Base-by-base conservation (phyloP, 2,329 filamentous ascomycete species). In the Phialophora chinensis region DNA sequence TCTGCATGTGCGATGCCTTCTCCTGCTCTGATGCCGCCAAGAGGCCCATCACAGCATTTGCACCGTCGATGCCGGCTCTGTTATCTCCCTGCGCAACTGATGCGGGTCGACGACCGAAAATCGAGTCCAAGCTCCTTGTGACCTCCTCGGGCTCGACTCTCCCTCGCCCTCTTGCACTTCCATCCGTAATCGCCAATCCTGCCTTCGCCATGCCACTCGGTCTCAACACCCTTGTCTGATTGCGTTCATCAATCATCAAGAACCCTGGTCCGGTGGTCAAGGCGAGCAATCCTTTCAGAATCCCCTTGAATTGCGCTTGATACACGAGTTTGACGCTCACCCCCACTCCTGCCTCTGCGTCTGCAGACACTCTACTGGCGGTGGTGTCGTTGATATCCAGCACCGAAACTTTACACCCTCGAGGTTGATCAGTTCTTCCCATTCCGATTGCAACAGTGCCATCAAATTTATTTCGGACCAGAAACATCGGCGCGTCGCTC, bases 381-480 rank as follows among this genome's bases (percentile, higher is more conserved):
- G 27, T n/a, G n/a, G 35, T 17, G n/a, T 44, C 25, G 12, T 33
- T 33, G 14, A 67, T 42, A 20, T 25, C 55, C 20, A 71, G 29
- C 11, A 71, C 35, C 27, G 66, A 23, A 17, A 68, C 47, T 47
- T 66, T 64, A 5, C 62, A 61, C 3, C 14, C 60, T 25, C 60
- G 47, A 14, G 64, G 58, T n/a, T 31, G 17, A 17, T 57, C 56
- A 4, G 35, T 33, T 29, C 54, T 58, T 7, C 55, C 61, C 47
- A 71, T 38, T 29, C 60, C 65, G 29, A 73, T 38, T 17, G 71
- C 71, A 27, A 68, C 58, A 1, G 66, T 69, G 0, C 66, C 65
- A 49, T 69, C 71, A 7, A 62, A 60, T 55, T 60, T 62, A 42
- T 70, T 71, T 31, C 62, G 63, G 5, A 69, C 64, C 27, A 73